A percentile compares a stretch with the other conserved stretches of the same genome.
Conservation (phyloP, 169 alveolate species). For the Eimeria acervulina region DNA sequence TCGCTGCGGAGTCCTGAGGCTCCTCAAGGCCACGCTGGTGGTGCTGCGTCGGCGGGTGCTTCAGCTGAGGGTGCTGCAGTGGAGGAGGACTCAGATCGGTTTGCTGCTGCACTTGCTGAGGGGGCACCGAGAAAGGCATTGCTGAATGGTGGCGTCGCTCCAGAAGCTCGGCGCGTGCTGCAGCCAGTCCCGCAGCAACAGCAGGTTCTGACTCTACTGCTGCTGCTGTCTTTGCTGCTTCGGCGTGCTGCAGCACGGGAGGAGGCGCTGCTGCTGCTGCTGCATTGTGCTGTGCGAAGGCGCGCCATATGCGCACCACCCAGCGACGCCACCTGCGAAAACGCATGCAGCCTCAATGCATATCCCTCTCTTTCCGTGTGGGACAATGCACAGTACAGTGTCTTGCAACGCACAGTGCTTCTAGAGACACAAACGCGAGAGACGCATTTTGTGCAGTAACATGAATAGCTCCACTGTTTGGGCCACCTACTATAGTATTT, state of each 20-base stretch:
- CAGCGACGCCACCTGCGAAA: conserved; percentile 70
- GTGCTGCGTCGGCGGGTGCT: conserved; percentile 51
- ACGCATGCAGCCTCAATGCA: background rate
- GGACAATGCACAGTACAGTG: too few relatives aligned
- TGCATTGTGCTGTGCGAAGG: conserved; percentile 69
- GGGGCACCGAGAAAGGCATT: background rate
- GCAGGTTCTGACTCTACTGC: conserved; percentile 70
- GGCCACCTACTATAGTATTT: too few relatives aligned
- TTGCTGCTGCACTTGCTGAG: conserved; percentile 44
- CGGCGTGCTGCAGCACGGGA: conserved; percentile 63
- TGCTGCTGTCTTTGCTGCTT: conserved; percentile 74
- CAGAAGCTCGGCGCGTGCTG: conserved; percentile 66
- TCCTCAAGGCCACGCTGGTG: conserved; percentile 9
- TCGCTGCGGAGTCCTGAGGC: background rate
- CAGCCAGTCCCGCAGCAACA: conserved; percentile 69
- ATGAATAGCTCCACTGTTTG: too few relatives aligned
- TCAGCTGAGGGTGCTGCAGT: conserved; percentile 59
- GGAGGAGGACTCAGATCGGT: background rate
- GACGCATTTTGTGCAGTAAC: too few relatives aligned
- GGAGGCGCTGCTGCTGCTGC: conserved; percentile 80
- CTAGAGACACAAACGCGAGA: too few relatives aligned
- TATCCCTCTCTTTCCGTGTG: background rate
- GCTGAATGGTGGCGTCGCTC: conserved; percentile 34
- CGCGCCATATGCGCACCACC: conserved; percentile 75
- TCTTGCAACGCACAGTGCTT: too few relatives aligned